phyloP scores from a whole-genome alignment of 768 basidiomycete genomes.

The Kwoniella sp. region DNA sequence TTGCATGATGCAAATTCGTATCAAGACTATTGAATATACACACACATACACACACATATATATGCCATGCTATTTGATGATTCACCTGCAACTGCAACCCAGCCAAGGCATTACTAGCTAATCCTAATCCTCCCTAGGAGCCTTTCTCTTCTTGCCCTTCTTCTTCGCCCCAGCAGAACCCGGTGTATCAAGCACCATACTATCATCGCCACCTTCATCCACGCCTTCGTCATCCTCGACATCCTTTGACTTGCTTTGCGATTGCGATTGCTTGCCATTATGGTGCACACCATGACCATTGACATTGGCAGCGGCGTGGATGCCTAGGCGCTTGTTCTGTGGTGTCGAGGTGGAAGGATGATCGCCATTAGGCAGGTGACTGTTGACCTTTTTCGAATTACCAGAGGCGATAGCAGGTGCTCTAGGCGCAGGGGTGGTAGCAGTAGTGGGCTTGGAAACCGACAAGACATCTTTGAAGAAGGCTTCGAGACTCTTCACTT shows the following conservation, averaged over 20 bases:
- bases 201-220: slow-evolving; percentile 11
- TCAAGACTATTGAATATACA: too few relatives aligned
- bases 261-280: not conserved
- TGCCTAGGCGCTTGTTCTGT: not conserved
- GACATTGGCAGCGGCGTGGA: slow-evolving; percentile 5
- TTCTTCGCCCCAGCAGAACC: not conserved
- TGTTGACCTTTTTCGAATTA: slow-evolving; percentile 8
- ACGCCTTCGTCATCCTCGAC: slow-evolving; percentile 5
- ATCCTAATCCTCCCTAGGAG: slow-evolving; percentile 21
- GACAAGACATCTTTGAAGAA: slow-evolving; percentile 62
- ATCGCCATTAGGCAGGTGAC: slow-evolving; percentile 17
- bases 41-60: not conserved
- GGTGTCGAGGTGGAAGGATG: not conserved
- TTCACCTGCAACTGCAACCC: too few relatives aligned
- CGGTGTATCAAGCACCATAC: slow-evolving; percentile 14
- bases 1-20: too few relatives aligned
- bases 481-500: slow-evolving; percentile 65
- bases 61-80: not conserved
- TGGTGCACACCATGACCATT: not conserved
- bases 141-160: slow-evolving; percentile 38
- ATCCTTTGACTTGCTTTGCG: slow-evolving; percentile 2
- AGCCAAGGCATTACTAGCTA: too few relatives aligned
- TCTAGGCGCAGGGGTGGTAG: not conserved
- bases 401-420: not conserved
- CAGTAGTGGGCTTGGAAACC: not conserved